Evolutionary conservation across 75 land plant genomes (phyloP).

Genomic region (Gnetum montanum): DNA sequence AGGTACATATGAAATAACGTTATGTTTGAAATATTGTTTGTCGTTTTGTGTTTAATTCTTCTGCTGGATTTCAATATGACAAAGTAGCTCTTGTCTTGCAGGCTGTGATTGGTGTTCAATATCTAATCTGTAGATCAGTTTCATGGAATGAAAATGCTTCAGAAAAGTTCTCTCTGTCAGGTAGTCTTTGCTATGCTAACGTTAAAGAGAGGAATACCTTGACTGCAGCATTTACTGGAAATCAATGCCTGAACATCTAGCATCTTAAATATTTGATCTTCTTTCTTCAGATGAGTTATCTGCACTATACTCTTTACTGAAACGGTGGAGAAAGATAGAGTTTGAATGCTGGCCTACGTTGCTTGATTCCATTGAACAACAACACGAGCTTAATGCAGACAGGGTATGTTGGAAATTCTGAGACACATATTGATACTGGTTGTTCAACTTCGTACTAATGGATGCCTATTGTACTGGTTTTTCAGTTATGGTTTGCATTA

Average conservation of each 20-base stretch:
- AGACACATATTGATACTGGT: not conserved
- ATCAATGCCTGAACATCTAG: not conserved
- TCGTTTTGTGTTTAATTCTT: not conserved
- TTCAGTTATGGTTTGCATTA: constrained; percentile 87
- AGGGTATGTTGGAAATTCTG: constrained; percentile 33
- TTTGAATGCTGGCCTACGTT: constrained; percentile 72
- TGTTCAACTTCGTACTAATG: not conserved
- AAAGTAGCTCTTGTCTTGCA: constrained; percentile 19
- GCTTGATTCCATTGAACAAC: constrained; percentile 50
- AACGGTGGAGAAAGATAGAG: constrained; percentile 76
- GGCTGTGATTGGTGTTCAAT: constrained; percentile 70
- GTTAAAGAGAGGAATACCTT: not conserved
- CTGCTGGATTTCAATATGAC: not conserved
- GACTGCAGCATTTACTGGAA: not conserved
- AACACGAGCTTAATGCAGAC: constrained; percentile 56
- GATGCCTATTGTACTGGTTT: not conserved
- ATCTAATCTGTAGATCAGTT: constrained; percentile 37
- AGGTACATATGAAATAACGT: constrained; percentile 44
- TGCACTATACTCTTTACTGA: constrained; percentile 34
- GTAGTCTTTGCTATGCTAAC: too few species aligned
- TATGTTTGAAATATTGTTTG: not conserved
- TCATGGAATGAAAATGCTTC: constrained; percentile 58
- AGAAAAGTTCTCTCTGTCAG: constrained; percentile 42
- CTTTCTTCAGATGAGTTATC: constrained; percentile 36
- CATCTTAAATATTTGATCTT: too few species aligned